Base-by-base conservation (phyloP, 2,329 filamentous ascomycete species). In the Polytolypa hystricis region DNA sequence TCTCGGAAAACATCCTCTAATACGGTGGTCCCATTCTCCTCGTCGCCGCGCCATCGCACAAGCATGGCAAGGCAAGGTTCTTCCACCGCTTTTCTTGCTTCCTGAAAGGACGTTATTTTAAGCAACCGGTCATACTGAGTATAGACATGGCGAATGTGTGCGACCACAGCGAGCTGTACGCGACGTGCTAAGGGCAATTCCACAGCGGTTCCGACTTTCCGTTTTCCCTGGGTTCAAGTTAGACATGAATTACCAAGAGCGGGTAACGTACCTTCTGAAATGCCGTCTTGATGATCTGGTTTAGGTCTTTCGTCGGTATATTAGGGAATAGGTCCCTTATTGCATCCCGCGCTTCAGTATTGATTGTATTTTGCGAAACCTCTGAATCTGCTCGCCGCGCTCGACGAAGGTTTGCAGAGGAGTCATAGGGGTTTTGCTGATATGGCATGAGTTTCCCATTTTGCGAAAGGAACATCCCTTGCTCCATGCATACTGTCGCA, bases 1-100 rank as follows among this genome's bases (percentile, higher is more conserved):
- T 79, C 75, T 33, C 72, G 69, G 36, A 79, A 73, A 19, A 75
- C 70, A 46, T 78, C 73, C 49, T 78, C 73, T 15, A 77, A 59
- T 35, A 72, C 71, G 29, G 62, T 60, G 34, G 61, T 61, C 50
- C 51, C 68, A 58, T 53, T 66, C 42, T 72, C 69, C 48, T 71
- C 65, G 51, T 78, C 72, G 31, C 74, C 75, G 40, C 74, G 66
- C 76, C 76, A 80, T 51, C 74, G 67, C 35, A 74, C 67, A 30
- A 80, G 57, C 49, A 71, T 74, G 15, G 66, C 62, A 15, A 79
- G 56, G 31, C 67, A 72, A 4, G 61, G 57, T 35, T 69, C 66
- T 52, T 78, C 73, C 16, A 78, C 71, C 23, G 60, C 51, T 25
- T 60, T 56, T 40, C 76, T 64, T 18, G 73, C 74, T 40, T 73